Percentiles rank a stretch among this genome's conserved stretches.
Conservation (phyloP, 768 basidiomycete species). For the Psilocybe cubensis region DNA sequence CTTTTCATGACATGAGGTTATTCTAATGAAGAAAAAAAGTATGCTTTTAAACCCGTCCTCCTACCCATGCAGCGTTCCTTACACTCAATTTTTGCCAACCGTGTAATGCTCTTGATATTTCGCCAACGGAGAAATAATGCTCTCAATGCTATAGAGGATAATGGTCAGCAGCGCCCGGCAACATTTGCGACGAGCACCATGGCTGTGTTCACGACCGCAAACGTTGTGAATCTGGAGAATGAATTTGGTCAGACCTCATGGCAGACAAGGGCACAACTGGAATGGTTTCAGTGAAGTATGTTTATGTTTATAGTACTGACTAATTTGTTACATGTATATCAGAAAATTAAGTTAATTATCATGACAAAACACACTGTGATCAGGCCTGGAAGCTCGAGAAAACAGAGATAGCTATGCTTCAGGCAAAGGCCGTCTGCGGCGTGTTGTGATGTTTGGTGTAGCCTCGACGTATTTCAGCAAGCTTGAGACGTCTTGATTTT, state of each 20-base stretch:
- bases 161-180: neutral
- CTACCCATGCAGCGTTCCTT: neutral
- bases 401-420: too few species aligned
- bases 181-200: neutral
- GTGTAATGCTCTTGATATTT: constrained; percentile 5
- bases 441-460: too few species aligned
- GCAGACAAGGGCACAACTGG: neutral
- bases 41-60: neutral
- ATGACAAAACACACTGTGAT: too few species aligned
- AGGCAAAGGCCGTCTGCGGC: too few species aligned
- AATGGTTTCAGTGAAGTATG: neutral
- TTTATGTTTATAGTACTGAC: too few species aligned
- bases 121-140: neutral
- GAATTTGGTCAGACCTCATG: neutral
- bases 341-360: too few species aligned
- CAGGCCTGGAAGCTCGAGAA: too few species aligned
- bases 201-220: constrained; percentile 2
- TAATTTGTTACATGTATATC: too few species aligned
- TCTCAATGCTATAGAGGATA: neutral
- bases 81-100: constrained; percentile 8
- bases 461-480: too few species aligned
- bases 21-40: neutral
- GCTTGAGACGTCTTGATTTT: too few species aligned
- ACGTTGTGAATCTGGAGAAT: neutral
- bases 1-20: too few species aligned